Percentiles rank a stretch among this genome's conserved stretches.
Evolutionary conservation across 2,329 filamentous ascomycete species (phyloP).

Genomic region (Arthrobotrys entomopaga): DNA sequence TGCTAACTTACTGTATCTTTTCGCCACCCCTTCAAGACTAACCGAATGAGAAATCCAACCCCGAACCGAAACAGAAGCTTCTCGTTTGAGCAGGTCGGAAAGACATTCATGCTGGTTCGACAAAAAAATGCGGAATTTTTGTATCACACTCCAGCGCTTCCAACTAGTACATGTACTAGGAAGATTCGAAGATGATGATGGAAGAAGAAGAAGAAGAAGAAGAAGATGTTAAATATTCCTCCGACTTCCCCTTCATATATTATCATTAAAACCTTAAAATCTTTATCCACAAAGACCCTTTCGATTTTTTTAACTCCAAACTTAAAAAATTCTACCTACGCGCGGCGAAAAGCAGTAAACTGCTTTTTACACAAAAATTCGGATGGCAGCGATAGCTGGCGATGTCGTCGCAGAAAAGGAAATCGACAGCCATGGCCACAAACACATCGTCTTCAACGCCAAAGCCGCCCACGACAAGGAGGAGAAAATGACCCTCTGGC

Average conservation of each 20-base stretch:
- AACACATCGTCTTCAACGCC: slow-evolving; percentile 41
- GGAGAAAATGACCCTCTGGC: slow-evolving; percentile 75
- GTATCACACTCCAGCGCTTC: neutral
- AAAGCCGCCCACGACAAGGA: slow-evolving; percentile 67
- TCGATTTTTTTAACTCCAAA: too few relatives aligned
- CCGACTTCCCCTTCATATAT: too few relatives aligned
- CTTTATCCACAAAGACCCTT: too few relatives aligned
- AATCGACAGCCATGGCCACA: slow-evolving; percentile 34
- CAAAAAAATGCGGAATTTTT: slow-evolving; percentile 8
- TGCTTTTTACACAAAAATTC: neutral
- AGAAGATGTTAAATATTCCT: slow-evolving; percentile 32
- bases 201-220: neutral
- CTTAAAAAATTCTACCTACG: too few relatives aligned
- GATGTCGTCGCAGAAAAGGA: slow-evolving; percentile 31
- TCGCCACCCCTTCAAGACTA: slow-evolving; percentile 6
- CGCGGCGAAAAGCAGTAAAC: neutral
- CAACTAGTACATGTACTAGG: too few relatives aligned
- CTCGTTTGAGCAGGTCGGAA: slow-evolving; percentile 15
- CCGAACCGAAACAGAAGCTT: slow-evolving; percentile 32
- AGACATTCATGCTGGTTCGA: neutral
- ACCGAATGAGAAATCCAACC: slow-evolving; percentile 19
- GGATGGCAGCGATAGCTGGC: slow-evolving; percentile 39
- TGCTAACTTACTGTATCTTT: slow-evolving; percentile 15
- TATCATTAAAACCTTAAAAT: too few relatives aligned
- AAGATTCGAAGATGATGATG: too few relatives aligned